These are phyloP conservation scores for Dothiorella sarmentorum DNA, from an alignment of 2,329 filamentous ascomycete genomes.

Conservation along the genomic window DNA sequence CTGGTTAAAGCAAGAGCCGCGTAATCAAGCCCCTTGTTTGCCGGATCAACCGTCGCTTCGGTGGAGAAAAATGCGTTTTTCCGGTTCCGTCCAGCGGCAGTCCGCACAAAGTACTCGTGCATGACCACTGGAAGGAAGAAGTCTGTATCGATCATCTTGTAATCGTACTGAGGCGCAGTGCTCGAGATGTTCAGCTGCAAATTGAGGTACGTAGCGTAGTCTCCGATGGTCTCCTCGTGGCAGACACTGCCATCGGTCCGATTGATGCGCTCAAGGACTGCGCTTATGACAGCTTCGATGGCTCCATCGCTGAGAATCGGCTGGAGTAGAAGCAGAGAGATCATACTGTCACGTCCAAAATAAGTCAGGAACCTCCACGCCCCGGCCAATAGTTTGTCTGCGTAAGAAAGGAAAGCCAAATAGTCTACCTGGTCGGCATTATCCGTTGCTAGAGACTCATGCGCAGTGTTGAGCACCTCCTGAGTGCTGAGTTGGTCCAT, in stretches of 20 bases:
- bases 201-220: slow-evolving; percentile 62
- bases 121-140: slow-evolving; percentile 59
- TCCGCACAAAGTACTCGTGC: slow-evolving; percentile 56
- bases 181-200: slow-evolving; percentile 51
- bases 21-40: slow-evolving; percentile 55
- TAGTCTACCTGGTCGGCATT: slow-evolving; percentile 49
- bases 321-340: slow-evolving; percentile 56
- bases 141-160: slow-evolving; percentile 62
- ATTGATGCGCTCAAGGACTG: slow-evolving; percentile 60
- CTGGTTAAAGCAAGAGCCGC: slow-evolving; percentile 50
- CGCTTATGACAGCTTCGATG: slow-evolving; percentile 59
- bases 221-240: slow-evolving; percentile 64
- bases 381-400: slow-evolving; percentile 59
- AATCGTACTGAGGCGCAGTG: slow-evolving; percentile 54
- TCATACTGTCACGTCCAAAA: slow-evolving; percentile 64
- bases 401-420: slow-evolving; percentile 62
- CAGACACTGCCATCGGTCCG: slow-evolving; percentile 58
- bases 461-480: slow-evolving; percentile 50
- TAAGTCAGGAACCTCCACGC: slow-evolving; percentile 66
- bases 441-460: slow-evolving; percentile 45
- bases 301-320: slow-evolving; percentile 56
- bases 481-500: slow-evolving; percentile 51
- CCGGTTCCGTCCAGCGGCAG: slow-evolving; percentile 40
- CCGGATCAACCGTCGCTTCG: slow-evolving; percentile 48
- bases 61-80: slow-evolving; percentile 38